Conservation (phyloP, 2,329 filamentous ascomycete species). For the Pseudomassariella vexata region DNA sequence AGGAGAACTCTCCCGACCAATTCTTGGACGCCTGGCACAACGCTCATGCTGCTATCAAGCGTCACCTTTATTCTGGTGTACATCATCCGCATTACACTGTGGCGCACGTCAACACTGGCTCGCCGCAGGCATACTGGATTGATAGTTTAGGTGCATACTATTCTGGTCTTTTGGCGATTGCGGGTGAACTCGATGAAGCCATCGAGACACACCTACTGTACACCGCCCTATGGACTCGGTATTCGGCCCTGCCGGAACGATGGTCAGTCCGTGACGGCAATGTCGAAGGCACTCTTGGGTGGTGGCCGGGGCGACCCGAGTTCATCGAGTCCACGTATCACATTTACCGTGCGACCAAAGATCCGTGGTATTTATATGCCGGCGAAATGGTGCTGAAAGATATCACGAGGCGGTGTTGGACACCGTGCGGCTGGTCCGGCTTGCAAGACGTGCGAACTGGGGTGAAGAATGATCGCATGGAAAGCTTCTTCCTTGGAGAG, state of each 20-base stretch:
- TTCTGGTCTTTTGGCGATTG: conserved; percentile 77
- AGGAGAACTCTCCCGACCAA: conserved; percentile 66
- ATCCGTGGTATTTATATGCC: conserved; percentile 93
- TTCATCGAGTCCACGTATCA: conserved; percentile 97
- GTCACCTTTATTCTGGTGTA: conserved; percentile 79
- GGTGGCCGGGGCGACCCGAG: conserved; percentile 94
- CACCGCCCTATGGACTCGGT: conserved; percentile 90
- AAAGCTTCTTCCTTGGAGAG: conserved; percentile 96
- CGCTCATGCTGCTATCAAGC: conserved; percentile 80
- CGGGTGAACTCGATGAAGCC: conserved; percentile 86
- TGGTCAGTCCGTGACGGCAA: conserved; percentile 83
- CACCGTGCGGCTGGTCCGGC: conserved; percentile 88
- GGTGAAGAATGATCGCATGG: conserved; percentile 90
- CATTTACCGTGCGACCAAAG: conserved; percentile 85
- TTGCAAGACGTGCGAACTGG: conserved; percentile 77
- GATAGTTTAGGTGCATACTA: conserved; percentile 96
- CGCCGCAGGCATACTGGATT: conserved; percentile 86
- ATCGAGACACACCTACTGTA: conserved; percentile 85
- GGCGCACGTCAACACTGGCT: conserved; percentile 81
- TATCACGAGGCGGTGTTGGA: conserved; percentile 83
- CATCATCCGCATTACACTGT: conserved; percentile 93
- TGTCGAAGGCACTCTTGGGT: conserved; percentile 80
- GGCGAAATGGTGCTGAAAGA: conserved; percentile 93
- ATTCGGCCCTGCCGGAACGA: conserved; percentile 86
- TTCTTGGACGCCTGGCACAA: conserved; percentile 82